Evolutionary conservation across 257 asterid genomes (phyloP), one percentile per base, ranked within the genome.

Genomic region (Plantago major): DNA sequence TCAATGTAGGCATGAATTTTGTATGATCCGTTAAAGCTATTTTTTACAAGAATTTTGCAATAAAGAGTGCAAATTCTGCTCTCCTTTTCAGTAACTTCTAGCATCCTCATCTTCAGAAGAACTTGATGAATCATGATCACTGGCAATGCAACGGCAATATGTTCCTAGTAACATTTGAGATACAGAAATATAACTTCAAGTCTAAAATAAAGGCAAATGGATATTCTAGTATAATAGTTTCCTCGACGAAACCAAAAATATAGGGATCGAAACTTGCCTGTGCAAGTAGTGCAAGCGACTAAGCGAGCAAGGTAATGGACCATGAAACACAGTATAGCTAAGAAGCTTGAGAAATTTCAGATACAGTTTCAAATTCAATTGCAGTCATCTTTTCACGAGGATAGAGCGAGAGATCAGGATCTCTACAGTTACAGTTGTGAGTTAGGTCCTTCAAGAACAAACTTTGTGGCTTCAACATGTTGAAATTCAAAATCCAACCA

Each of bases 71-170:
- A 52, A 4, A 9, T 2, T 17, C 14, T 12, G 0, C 18, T 52
- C n/a, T n/a, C 28, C 28, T 19, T 11, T 46, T 1, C 51, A 46
- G 51, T 46, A 46, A 46, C 37, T 46, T 46, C n/a, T 1, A 11
- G 17, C 51, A 5, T 46, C 16, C 3, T 46, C 55, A 11, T 38
- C 56, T 38, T 37, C 3, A 55, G 38, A 55, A 75, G 42, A 56
- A 60, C 26, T 2, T 22, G 2, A 22, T 22, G 26, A 22, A 22
- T 2, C 26, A 85, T 96, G 94, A 88, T 88, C 42, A 89, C 95
- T 4, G 98, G 92, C 65, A 90, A 70, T 10, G 91, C 94, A 19
- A 84, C 86, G 62, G 96, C 95, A 64, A 90, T 90, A 78, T 22
- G 26, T 90, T 90, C 63, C 96, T 79, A 63, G 88, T 22, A 22